phyloP scores from a whole-genome alignment of 495 filamentous ascomycete species.

The Xylaria intraflava region DNA sequence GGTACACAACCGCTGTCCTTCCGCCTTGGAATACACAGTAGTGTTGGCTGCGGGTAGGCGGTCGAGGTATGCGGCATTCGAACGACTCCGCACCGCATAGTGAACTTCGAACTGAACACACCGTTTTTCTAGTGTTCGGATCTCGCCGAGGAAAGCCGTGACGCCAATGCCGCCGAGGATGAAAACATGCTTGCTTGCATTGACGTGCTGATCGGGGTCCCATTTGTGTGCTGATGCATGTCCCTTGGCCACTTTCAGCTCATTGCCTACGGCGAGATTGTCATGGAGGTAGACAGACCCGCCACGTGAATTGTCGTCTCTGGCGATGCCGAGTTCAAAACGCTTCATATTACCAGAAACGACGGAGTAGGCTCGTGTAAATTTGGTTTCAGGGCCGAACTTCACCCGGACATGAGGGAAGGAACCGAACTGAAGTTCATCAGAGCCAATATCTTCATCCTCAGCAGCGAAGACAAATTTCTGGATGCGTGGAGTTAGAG shows the following conservation, averaged over 20 bases:
- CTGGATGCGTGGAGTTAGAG: constrained; percentile 17
- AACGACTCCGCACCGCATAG: constrained; percentile 29
- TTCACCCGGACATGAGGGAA: constrained; percentile 24
- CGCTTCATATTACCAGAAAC: constrained; percentile 28
- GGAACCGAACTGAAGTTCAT: constrained; percentile 14
- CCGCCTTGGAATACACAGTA: constrained; percentile 19
- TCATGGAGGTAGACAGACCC: constrained; percentile 34
- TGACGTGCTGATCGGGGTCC: constrained; percentile 11
- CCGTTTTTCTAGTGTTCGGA: constrained; percentile 18
- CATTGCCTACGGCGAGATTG: constrained; percentile 28
- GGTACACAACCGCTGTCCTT: constrained; percentile 16
- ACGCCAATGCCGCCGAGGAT: constrained; percentile 37
- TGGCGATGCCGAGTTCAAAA: constrained; percentile 35
- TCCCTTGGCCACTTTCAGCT: constrained; percentile 39
- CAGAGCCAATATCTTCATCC: constrained; percentile 11
- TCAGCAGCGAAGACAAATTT: constrained; percentile 19
- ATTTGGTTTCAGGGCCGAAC: constrained; percentile 21
- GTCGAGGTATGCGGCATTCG: constrained; percentile 31
- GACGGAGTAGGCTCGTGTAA: constrained; percentile 33
- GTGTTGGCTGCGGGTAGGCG: constrained; percentile 14
- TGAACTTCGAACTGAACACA: constrained; percentile 29
- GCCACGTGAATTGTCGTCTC: constrained; percentile 30
- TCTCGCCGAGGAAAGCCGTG: constrained; percentile 32
- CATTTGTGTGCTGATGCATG: constrained; percentile 12
- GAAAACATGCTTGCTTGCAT: constrained; percentile 29